Base-by-base conservation (phyloP, 2,329 filamentous ascomycete genomes). In the Calonectria fujianensis region DNA sequence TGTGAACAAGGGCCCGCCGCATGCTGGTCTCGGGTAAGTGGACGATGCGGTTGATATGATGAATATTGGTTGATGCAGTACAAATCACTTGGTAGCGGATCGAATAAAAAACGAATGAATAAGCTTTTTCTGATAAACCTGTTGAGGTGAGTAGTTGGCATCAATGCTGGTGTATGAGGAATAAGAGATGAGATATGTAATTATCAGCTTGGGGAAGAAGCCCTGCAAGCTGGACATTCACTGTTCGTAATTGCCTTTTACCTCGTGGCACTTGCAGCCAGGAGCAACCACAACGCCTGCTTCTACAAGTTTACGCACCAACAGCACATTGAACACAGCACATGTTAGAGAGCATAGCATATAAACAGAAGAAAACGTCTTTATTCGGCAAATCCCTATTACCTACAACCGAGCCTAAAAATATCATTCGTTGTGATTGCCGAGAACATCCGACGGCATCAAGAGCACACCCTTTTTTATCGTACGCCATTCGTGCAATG, bases 401-500 rank as follows among this genome's bases (percentile, higher is more conserved):
- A 75, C 73, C 75, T 76, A 80, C 70, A 77, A 74, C 75, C 75
- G 50, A 73, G 66, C 76, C 63, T 69, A 73, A 64, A 72, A 59
- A 64, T 64, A 69, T 52, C 70, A 70, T 72, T 73, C 74, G 57
- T 78, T 74, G 69, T 65, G 67, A 73, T 48, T 69, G 69, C 70
- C 66, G 45, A 52, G 65, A 69, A 70, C 69, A 64, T 74, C 73
- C 69, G 63, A 50, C 72, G 63, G 64, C 63, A 73, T 74, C 73
- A 81, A 77, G 78, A 35, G 74, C 72, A 80, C 76, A 71, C 71
- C 70, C 71, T 65, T 83, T 87, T 85, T 85, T 83, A 85, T 85
- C 78, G 76, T 85, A 87, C 88, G 88, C 88, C 87, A 82, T 83
- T 82, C 81, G 89, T 88, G 87, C 88, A 89, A 87, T 86, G 84